These are phyloP conservation scores for Plasmodium inui DNA, from an alignment of 169 alveolate species.

Conservation along the genomic window DNA sequence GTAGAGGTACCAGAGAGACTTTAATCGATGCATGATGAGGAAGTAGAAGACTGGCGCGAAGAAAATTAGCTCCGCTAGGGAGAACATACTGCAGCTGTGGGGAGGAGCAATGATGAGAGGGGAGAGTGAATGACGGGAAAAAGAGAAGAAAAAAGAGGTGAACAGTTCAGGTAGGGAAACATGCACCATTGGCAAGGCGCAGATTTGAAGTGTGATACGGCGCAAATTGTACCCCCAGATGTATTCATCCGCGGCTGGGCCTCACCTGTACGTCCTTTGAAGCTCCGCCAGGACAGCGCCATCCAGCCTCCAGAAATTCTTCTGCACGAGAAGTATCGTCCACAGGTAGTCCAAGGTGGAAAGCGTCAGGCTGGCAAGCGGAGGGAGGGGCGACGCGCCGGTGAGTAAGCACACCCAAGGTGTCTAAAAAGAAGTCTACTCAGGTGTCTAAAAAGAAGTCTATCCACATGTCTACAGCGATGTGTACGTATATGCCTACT, in stretches of 20 bases:
- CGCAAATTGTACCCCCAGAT: background rate
- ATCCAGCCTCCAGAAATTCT: slow-evolving; percentile 48
- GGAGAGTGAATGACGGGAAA: background rate
- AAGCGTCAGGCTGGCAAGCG: slow-evolving; percentile 3
- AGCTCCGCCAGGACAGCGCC: background rate
- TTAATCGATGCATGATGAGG: slow-evolving; percentile 42
- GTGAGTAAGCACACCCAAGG: background rate
- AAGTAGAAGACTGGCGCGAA: slow-evolving; percentile 46
- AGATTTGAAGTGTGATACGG: background rate
- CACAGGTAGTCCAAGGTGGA: slow-evolving; percentile 47
- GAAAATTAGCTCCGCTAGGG: slow-evolving; percentile 16
- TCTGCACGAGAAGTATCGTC: slow-evolving; percentile 50
- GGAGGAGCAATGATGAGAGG: background rate
- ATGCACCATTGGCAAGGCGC: background rate
- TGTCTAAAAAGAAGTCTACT: background rate
- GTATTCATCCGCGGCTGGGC: background rate
- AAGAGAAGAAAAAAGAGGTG: background rate
- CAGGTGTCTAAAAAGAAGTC: background rate
- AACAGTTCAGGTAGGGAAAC: background rate
- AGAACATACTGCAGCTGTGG: slow-evolving; percentile 31
- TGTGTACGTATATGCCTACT: background rate
- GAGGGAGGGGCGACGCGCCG: background rate
- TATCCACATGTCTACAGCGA: background rate
- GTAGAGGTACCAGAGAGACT: slow-evolving; percentile 62
- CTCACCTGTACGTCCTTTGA: slow-evolving; percentile 16